Conservation (phyloP, 208 protist species). For the Herpetomonas samuelpessoai region DNA sequence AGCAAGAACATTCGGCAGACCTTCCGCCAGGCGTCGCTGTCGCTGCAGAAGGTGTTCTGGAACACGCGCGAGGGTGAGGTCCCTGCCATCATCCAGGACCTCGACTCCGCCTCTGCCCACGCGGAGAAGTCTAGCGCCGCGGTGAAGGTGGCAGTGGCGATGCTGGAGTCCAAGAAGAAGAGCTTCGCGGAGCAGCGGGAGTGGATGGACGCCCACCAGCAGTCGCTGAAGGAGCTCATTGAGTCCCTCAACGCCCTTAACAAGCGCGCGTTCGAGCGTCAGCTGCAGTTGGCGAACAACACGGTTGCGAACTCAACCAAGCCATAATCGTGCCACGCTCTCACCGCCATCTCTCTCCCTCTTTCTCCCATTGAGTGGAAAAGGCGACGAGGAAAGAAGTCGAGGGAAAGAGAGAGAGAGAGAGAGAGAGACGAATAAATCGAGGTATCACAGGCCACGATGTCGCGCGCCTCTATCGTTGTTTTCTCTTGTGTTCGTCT, state of each 20-base stretch:
- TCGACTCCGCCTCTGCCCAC: slow-evolving; percentile 44
- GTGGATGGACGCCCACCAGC: slow-evolving; percentile 69
- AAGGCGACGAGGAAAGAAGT: neutral
- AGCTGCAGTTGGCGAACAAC: slow-evolving; percentile 57
- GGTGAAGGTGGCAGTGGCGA: slow-evolving; percentile 42
- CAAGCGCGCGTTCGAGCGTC: slow-evolving; percentile 56
- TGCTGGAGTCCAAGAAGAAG: slow-evolving; percentile 53
- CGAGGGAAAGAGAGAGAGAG: too few relatives aligned
- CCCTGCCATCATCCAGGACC: slow-evolving; percentile 40
- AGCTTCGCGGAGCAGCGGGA: slow-evolving; percentile 53
- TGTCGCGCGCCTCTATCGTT: too few relatives aligned
- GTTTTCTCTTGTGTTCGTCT: too few relatives aligned
- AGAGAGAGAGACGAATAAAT: too few relatives aligned
- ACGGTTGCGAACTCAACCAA: slow-evolving; percentile 12
- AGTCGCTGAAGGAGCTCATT: slow-evolving; percentile 61
- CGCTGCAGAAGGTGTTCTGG: slow-evolving; percentile 66
- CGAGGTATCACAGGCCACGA: too few relatives aligned
- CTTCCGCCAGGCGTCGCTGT: slow-evolving; percentile 49
- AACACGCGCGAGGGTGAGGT: slow-evolving; percentile 53
- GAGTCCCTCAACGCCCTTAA: slow-evolving; percentile 47
- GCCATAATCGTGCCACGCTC: too few relatives aligned
- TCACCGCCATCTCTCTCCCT: too few relatives aligned
- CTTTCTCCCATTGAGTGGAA: neutral
- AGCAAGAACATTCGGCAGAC: slow-evolving; percentile 48
- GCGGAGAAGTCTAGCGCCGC: slow-evolving; percentile 61